Percentiles rank a stretch among this genome's conserved stretches.
These are phyloP conservation scores for Aspergillus sp. DNA, from an alignment of 2,329 filamentous ascomycete genomes.

Conservation along the genomic window DNA sequence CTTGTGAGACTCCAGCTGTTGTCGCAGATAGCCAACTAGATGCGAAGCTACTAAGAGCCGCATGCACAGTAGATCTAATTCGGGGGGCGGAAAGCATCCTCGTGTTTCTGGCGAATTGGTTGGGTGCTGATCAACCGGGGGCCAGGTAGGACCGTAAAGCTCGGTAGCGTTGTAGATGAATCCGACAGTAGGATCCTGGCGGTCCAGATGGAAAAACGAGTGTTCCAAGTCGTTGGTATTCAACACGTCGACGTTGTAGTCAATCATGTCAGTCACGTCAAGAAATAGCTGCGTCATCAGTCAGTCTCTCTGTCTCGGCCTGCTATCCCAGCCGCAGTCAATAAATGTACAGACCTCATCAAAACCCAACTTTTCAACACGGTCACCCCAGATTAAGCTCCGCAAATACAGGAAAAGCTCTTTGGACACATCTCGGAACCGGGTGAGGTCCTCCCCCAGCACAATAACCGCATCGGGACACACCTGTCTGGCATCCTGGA, in stretches of 20 bases:
- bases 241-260: conserved; percentile 69
- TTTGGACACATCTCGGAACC: conserved; percentile 83
- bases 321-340: too few relatives aligned
- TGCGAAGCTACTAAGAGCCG: conserved; percentile 74
- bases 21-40: conserved; percentile 66
- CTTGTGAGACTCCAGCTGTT: conserved; percentile 64
- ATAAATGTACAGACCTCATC: conserved; percentile 56
- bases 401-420: conserved; percentile 66
- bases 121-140: conserved; percentile 18
- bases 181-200: conserved; percentile 66
- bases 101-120: conserved; percentile 15
- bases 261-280: conserved; percentile 79
- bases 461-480: conserved; percentile 82
- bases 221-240: conserved; percentile 57
- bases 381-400: conserved; percentile 67
- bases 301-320: background rate
- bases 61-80: conserved; percentile 37
- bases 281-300: conserved; percentile 49
- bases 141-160: conserved; percentile 60
- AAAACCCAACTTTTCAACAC: conserved; percentile 76
- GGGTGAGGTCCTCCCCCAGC: conserved; percentile 76
- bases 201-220: conserved; percentile 75
- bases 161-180: conserved; percentile 69
- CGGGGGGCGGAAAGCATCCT: background rate
- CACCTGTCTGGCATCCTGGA: conserved; percentile 69